phyloP scores from a whole-genome alignment of 108 stramenopile species.

The Conticribra weissflogii region DNA sequence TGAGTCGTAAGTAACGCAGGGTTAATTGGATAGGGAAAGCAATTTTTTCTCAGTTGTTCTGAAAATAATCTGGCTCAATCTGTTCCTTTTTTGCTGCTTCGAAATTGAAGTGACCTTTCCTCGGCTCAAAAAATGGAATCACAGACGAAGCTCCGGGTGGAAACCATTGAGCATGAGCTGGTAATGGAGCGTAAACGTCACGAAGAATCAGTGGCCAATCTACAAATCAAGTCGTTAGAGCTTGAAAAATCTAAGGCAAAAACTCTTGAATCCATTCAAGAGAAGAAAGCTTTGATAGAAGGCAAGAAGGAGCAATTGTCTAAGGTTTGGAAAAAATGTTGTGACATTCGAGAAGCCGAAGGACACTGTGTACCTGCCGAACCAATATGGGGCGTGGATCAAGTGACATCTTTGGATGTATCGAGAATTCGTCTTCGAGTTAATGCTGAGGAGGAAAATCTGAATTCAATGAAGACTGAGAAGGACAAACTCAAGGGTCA shows the following conservation, averaged over 20 bases:
- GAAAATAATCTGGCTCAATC: not conserved
- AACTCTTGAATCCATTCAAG: constrained; percentile 30
- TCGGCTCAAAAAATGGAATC: constrained; percentile 54
- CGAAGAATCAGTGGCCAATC: constrained; percentile 19
- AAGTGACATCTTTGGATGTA: constrained; percentile 47
- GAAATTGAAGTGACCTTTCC: constrained; percentile 37
- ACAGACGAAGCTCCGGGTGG: constrained; percentile 54
- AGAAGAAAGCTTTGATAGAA: constrained; percentile 42
- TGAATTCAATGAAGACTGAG: constrained; percentile 20
- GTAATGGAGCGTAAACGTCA: constrained; percentile 54
- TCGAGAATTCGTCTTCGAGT: constrained; percentile 45
- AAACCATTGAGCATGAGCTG: constrained; percentile 54
- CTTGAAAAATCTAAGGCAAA: constrained; percentile 35
- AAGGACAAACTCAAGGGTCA: constrained; percentile 13
- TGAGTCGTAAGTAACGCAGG: not conserved
- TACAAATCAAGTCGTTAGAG: constrained; percentile 27
- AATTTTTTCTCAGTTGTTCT: not conserved
- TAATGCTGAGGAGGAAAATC: constrained; percentile 25
- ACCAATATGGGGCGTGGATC: constrained; percentile 45
- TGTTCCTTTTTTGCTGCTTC: not conserved
- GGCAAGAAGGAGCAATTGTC: constrained; percentile 44
- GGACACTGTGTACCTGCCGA: constrained; percentile 32
- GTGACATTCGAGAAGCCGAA: constrained; percentile 37
- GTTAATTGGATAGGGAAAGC: not conserved
- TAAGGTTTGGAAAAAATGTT: constrained; percentile 48